These are phyloP conservation scores for Apiotrichum veenhuisii DNA, from an alignment of 1,284 basidiomycete species.

Conservation along the genomic window DNA sequence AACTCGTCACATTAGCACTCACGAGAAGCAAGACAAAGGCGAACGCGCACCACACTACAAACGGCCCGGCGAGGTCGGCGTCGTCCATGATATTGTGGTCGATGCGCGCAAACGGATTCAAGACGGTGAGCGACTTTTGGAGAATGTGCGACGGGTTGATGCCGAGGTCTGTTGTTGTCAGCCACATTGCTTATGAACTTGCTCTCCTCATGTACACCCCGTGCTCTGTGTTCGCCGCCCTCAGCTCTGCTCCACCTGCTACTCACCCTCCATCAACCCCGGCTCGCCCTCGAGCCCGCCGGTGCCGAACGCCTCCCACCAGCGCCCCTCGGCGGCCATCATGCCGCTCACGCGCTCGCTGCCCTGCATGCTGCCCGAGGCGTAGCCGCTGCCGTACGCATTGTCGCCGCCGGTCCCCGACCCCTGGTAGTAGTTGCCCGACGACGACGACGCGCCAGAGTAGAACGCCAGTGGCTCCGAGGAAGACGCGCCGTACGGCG, in stretches of 20 bases:
- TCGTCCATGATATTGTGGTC: conserved; percentile 99
- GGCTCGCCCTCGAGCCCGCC: conserved; percentile 94
- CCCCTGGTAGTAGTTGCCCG: conserved; percentile 6
- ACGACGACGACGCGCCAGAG: conserved; percentile 17
- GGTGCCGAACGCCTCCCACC: conserved; percentile 94
- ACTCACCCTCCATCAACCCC: conserved; percentile 80
- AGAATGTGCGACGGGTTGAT: conserved; percentile 97
- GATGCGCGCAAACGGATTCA: conserved; percentile 83
- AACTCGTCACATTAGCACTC: too few species aligned
- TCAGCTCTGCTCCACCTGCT: not conserved
- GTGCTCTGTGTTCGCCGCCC: too few species aligned
- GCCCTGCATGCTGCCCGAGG: conserved; percentile 26
- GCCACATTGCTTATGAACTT: not conserved
- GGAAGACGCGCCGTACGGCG: conserved; percentile 10
- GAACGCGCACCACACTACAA: conserved; percentile 90
- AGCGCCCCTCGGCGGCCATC: conserved; percentile 67
- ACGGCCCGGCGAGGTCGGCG: conserved; percentile 92
- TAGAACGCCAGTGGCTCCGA: conserved; percentile 46
- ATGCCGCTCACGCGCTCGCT: conserved; percentile 55
- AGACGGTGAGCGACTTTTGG: conserved; percentile 87
- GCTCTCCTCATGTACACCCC: not conserved
- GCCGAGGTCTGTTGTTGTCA: conserved; percentile 69
- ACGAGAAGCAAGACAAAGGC: conserved; percentile 86
- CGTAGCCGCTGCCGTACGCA: conserved; percentile 2
- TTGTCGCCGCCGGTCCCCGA: conserved; percentile 1